Base-by-base conservation (phyloP, 2,329 filamentous ascomycete genomes). In the Gyromitra esculenta region DNA sequence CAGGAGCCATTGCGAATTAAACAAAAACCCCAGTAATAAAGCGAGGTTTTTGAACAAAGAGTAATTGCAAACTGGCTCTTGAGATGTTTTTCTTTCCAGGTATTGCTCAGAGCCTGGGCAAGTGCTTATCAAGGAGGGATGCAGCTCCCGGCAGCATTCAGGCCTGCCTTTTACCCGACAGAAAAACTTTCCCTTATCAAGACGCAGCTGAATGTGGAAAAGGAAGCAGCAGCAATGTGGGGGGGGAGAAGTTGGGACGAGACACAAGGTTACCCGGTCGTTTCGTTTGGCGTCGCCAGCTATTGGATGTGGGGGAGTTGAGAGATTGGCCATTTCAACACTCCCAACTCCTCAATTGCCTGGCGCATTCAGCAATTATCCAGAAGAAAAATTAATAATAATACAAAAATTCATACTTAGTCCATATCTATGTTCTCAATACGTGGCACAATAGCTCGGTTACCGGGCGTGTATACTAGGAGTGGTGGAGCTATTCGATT, bases 1-100 rank as follows among this genome's bases (percentile, higher is more conserved):
- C 54, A 45, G 72, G 25, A 11, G 82, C 80, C 84, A 85, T 85
- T 48, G 52, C 80, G 73, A 59, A 63, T 43, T 43, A 50, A 59
- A 21, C n/a, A 31, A 56, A 8, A n/a, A 39, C 5, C 13, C 15
- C 15, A 64, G 13, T 8, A 35, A 21, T 2, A 21, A 52, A 45
- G 13, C 13, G 21, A 31, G 25, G 43, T 4, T 31, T 4, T 31
- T 25, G 9, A 18, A 25, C 37, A 35, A 43, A 37, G 15, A 31
- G 15, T n/a, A 67, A 31, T 48, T 59, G 25, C 6, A 56, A 15
- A 13, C 31, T 45, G 11, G 7, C 21, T 25, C 64, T 31, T 67
- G 35, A n/a, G 41, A 41, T 48, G 37, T 52, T 60, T 60, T 45
- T 25, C 13, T 31, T 64, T 64, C 25, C 1, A 31, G 4, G 25